A percentile compares a stretch with the other conserved stretches of the same genome.
These are phyloP conservation scores for Candida krabiensis DNA, from an alignment of 805 yeast species.

Conservation along the genomic window DNA sequence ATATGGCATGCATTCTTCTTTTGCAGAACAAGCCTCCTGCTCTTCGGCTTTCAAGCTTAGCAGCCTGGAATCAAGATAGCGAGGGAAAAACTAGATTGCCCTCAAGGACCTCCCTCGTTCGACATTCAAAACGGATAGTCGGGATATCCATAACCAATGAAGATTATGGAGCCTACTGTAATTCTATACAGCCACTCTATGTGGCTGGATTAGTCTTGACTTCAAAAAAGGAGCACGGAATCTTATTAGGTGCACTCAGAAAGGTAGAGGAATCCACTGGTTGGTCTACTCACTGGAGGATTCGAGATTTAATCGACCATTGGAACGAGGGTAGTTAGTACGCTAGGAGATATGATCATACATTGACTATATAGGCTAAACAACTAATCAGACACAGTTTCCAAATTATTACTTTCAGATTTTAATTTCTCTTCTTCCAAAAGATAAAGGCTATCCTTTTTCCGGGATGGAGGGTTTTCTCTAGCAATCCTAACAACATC, in stretches of 20 bases:
- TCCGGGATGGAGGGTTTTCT: constrained; percentile 36
- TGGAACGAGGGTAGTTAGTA: constrained; percentile 14
- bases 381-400: too few relatives aligned
- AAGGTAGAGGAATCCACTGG: constrained; percentile 23
- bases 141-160: constrained; percentile 31
- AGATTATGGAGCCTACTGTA: constrained; percentile 22
- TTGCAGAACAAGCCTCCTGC: constrained; percentile 38
- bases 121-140: constrained; percentile 37
- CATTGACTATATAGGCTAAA: too few relatives aligned
- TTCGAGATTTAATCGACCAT: constrained; percentile 21
- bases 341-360: constrained; percentile 25
- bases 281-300: constrained; percentile 22
- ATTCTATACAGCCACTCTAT: constrained; percentile 22
- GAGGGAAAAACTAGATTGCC: neutral
- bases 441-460: too few relatives aligned
- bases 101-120: constrained; percentile 24
- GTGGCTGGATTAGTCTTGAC: constrained; percentile 21
- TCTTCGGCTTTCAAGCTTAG: constrained; percentile 22
- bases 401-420: too few relatives aligned
- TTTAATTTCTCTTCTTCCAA: too few relatives aligned
- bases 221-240: constrained; percentile 17
- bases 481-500: constrained; percentile 36
- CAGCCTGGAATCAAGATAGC: constrained; percentile 7
- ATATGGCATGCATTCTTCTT: constrained; percentile 37
- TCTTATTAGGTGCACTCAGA: constrained; percentile 16